Percentiles rank a stretch among this genome's conserved stretches.
Evolutionary conservation across 495 filamentous ascomycete genomes (phyloP).

Genomic region (Mycothermus thermophilus): DNA sequence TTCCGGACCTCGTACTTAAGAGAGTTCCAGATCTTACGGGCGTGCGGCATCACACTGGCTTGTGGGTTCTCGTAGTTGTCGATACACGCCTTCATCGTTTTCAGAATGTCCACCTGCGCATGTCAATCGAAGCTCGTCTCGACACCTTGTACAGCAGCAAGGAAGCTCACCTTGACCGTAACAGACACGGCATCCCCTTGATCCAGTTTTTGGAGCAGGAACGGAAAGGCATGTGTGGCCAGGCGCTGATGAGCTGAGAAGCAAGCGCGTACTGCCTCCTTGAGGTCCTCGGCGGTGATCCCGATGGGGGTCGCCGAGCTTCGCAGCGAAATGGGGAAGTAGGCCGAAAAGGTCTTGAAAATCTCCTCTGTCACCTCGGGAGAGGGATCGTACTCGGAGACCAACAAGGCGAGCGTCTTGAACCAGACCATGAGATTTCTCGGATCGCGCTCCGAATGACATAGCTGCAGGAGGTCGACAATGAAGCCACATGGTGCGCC

Average conservation of each 20-base stretch:
- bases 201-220: conserved; percentile 36
- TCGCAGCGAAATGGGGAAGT: conserved; percentile 40
- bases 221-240: conserved; percentile 27
- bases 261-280: conserved; percentile 30
- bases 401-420: conserved; percentile 23
- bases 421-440: conserved; percentile 37
- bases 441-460: conserved; percentile 35
- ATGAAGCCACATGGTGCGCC: conserved; percentile 26
- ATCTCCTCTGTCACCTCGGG: conserved; percentile 28
- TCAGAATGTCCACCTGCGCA: conserved; percentile 34
- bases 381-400: conserved; percentile 27
- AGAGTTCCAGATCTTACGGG: conserved; percentile 36
- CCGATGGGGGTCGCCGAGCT: conserved; percentile 26
- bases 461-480: conserved; percentile 27
- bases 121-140: too few relatives aligned
- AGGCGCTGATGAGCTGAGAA: conserved; percentile 30
- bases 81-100: conserved; percentile 34
- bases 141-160: too few relatives aligned
- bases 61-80: conserved; percentile 26
- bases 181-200: conserved; percentile 36
- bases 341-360: conserved; percentile 35
- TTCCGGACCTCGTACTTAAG: conserved; percentile 47
- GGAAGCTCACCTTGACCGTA: conserved; percentile 27
- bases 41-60: conserved; percentile 26
- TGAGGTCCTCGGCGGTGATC: conserved; percentile 37